Conservation (phyloP, 2,329 filamentous ascomycete genomes). For the Penicillium digitatum region DNA sequence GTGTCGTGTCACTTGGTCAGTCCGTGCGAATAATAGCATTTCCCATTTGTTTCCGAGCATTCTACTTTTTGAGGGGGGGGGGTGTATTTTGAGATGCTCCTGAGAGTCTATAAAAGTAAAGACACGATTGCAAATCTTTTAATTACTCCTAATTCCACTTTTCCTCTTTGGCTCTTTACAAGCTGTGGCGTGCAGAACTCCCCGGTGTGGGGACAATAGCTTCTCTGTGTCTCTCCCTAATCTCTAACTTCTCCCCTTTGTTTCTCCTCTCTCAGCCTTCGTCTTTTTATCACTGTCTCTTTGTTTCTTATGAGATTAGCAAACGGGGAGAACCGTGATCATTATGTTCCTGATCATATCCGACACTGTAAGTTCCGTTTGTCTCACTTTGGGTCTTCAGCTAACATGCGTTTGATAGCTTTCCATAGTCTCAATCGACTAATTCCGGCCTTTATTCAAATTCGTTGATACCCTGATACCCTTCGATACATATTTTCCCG, state of each 20-base stretch:
- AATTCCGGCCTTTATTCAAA: slow-evolving; percentile 16
- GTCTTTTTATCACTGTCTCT: neutral
- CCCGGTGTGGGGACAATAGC: slow-evolving; percentile 2
- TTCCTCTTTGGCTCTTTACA: neutral
- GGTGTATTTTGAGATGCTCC: no score
- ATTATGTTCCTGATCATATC: slow-evolving; percentile 20
- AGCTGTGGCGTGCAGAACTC: neutral
- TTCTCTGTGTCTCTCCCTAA: neutral
- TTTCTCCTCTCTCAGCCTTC: neutral
- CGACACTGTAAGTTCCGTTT: slow-evolving; percentile 15
- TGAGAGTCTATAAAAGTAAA: no score
- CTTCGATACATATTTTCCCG: slow-evolving; percentile 15
- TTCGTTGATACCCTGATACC: slow-evolving; percentile 6
- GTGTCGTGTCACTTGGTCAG: neutral
- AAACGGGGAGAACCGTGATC: slow-evolving; percentile 16
- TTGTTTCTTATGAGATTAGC: slow-evolving; percentile 12
- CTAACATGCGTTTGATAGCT: slow-evolving; percentile 21
- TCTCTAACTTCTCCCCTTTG: neutral
- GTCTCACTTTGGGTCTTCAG: neutral
- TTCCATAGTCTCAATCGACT: slow-evolving; percentile 17
- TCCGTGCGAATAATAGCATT: neutral
- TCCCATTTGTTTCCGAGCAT: slow-evolving; percentile 1
- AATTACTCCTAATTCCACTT: neutral
- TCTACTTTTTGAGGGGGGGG: no score
- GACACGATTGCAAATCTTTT: no score